Percentiles rank a stretch among this genome's conserved stretches.
Evolutionary conservation across 73 alveolate species (phyloP).

Genomic region (Paramecium biaurelia): DNA sequence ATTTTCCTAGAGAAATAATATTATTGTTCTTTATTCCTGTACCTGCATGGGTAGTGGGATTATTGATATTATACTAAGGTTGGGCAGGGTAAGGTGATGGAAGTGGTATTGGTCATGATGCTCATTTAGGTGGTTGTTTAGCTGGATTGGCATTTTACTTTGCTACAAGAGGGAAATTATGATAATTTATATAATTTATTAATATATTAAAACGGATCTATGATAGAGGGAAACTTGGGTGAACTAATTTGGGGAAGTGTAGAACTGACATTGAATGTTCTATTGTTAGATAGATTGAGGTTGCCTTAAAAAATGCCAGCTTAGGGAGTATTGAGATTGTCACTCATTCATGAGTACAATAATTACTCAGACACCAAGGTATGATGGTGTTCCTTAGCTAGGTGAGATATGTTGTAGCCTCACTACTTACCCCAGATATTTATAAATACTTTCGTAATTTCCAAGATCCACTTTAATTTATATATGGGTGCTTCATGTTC

Average conservation of each 20-base stretch:
- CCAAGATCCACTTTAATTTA: background rate
- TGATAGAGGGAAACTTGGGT: background rate
- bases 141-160: constrained; percentile 7
- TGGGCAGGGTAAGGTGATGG: constrained; percentile 10
- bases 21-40: constrained; percentile 4
- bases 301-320: background rate
- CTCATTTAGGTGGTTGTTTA: constrained; percentile 7
- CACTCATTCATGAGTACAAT: background rate
- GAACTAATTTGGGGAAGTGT: background rate
- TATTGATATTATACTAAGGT: background rate
- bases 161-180: constrained; percentile 25
- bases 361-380: constrained; percentile 20
- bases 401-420: background rate
- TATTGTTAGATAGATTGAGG: background rate
- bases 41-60: constrained; percentile 55
- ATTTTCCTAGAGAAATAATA: constrained; percentile 35
- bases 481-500: constrained; percentile 12
- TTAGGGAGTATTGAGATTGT: background rate
- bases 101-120: background rate
- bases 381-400: background rate
- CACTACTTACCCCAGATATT: background rate
- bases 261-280: background rate
- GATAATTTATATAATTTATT: background rate
- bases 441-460: background rate
- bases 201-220: constrained; percentile 34